phyloP scores from a whole-genome alignment of 371 early-diverging fungal species.

The Apophysomyces variabilis region DNA sequence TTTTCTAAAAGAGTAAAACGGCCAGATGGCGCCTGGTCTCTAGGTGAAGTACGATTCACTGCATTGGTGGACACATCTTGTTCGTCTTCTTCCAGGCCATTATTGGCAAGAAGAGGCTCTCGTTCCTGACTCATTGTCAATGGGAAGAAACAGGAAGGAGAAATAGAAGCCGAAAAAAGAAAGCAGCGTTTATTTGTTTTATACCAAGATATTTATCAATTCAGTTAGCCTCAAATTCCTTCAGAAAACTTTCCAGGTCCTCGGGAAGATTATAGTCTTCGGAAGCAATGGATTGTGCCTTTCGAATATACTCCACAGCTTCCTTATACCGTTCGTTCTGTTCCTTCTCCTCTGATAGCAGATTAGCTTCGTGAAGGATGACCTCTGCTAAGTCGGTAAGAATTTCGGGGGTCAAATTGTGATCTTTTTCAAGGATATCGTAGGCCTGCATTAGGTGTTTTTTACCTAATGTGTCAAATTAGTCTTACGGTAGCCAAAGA shows the following conservation, averaged over 20 bases:
- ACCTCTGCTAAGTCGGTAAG: slow-evolving; percentile 47
- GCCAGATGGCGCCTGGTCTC: slow-evolving; percentile 20
- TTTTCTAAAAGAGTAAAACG: slow-evolving; percentile 46
- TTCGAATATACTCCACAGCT: slow-evolving; percentile 34
- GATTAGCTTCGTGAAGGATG: slow-evolving; percentile 45
- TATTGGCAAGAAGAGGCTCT: slow-evolving; percentile 29
- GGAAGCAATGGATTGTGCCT: slow-evolving; percentile 34
- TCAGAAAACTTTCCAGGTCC: slow-evolving; percentile 45
- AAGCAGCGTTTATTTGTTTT: no score
- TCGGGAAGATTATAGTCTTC: slow-evolving; percentile 46
- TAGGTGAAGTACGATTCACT: not conserved
- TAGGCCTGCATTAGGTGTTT: slow-evolving; percentile 38
- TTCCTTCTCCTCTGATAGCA: slow-evolving; percentile 43
- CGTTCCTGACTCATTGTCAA: slow-evolving; percentile 34
- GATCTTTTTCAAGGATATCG: slow-evolving; percentile 21
- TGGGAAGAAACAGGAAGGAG: not conserved
- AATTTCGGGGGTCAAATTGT: slow-evolving; percentile 32
- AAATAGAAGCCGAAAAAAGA: slow-evolving; percentile 13
- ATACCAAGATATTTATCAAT: not conserved
- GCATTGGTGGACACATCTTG: not conserved
- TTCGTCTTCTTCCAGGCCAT: slow-evolving; percentile 14
- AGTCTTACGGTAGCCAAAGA: not conserved
- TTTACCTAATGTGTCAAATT: slow-evolving; percentile 24
- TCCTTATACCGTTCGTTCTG: slow-evolving; percentile 37
- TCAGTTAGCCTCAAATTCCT: slow-evolving; percentile 35